These are phyloP conservation scores for Conticribra weissflogii DNA, from an alignment of 108 stramenopile genomes.

Conservation along the genomic window DNA sequence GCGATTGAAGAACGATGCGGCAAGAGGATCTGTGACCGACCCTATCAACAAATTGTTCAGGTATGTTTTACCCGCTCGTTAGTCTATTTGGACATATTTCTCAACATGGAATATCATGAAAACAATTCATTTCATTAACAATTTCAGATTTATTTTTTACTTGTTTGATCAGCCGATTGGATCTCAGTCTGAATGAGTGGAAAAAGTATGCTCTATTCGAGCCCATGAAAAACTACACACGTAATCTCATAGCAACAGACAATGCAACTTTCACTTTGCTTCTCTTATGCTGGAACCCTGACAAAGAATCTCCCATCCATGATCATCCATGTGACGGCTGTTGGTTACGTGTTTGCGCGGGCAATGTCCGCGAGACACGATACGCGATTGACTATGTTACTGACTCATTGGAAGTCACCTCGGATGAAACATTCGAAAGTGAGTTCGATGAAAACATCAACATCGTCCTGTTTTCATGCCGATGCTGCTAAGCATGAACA, in stretches of 20 bases:
- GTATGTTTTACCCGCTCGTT: not conserved
- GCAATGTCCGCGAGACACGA: constrained; percentile 64
- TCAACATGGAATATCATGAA: too few relatives aligned
- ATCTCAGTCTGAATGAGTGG: constrained; percentile 51
- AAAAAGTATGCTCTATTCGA: constrained; percentile 57
- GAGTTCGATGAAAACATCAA: not conserved
- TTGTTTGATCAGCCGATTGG: constrained; percentile 26
- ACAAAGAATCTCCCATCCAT: constrained; percentile 72
- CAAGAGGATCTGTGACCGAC: constrained; percentile 25
- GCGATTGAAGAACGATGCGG: constrained; percentile 1
- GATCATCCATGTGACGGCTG: constrained; percentile 92
- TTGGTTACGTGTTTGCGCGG: constrained; percentile 78
- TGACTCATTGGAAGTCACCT: constrained; percentile 33
- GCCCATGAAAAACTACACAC: constrained; percentile 65
- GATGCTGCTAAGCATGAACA: not conserved
- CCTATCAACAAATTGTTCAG: constrained; percentile 24
- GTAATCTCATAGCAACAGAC: constrained; percentile 89
- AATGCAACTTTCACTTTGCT: constrained; percentile 79
- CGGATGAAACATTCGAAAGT: constrained; percentile 50
- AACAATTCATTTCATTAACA: too few relatives aligned
- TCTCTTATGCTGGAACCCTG: constrained; percentile 92
- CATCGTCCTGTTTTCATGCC: not conserved
- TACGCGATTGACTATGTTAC: constrained; percentile 49
- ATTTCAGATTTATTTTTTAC: not conserved
- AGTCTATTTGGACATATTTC: not conserved